Evolutionary conservation across 192 early-diverging fungal species (phyloP).

Genomic region (Powellomyces hirtus): DNA sequence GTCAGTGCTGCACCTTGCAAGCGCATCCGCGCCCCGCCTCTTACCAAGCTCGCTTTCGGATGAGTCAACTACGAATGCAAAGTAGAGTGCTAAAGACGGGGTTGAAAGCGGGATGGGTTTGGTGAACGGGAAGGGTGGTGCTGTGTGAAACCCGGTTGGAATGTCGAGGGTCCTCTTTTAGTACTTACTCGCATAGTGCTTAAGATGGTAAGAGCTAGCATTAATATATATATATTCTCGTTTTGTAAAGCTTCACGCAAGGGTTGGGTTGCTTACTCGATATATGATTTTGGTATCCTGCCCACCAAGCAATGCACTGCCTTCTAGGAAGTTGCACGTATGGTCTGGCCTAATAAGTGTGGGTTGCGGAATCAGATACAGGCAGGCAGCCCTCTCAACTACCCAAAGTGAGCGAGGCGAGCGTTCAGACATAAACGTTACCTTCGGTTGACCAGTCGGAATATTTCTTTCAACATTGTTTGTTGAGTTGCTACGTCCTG

Average conservation of each 20-base stretch:
- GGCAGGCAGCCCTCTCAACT: neutral
- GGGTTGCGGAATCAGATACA: neutral
- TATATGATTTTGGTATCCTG: conserved; percentile 91
- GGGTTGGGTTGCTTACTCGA: conserved; percentile 41
- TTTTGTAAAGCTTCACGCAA: too few relatives aligned
- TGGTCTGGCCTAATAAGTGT: conserved; percentile 60
- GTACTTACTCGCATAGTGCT: conserved; percentile 81
- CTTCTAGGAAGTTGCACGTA: conserved; percentile 90
- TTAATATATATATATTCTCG: too few relatives aligned
- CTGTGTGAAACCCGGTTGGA: too few relatives aligned
- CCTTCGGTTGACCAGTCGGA: conserved; percentile 76
- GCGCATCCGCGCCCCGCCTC: neutral
- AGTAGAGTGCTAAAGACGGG: conserved; percentile 72
- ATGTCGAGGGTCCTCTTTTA: too few relatives aligned
- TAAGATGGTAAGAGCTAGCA: too few relatives aligned
- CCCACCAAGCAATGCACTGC: conserved; percentile 75
- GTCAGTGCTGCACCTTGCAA: neutral
- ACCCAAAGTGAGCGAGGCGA: neutral
- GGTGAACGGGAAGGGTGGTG: too few relatives aligned
- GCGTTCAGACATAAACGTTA: neutral
- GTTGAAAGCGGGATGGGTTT: too few relatives aligned
- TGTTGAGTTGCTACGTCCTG: conserved; percentile 84
- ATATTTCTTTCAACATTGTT: conserved; percentile 84
- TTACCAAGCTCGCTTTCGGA: conserved; percentile 91
- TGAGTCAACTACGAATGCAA: conserved; percentile 95